phyloP scores from a whole-genome alignment of 345 rosid species.

The Bruguiera gymnorhiza region DNA sequence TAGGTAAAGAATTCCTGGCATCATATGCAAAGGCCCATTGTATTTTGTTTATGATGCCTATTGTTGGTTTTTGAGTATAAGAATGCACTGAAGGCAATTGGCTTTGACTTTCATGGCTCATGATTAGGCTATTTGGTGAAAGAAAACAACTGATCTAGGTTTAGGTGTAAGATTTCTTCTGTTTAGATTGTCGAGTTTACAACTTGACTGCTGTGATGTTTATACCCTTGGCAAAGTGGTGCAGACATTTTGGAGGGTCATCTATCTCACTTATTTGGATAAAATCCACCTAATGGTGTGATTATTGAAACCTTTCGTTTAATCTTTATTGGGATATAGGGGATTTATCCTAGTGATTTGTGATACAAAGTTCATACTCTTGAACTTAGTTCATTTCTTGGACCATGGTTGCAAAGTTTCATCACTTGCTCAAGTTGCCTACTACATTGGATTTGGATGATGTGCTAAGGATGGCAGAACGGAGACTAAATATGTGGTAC shows the following conservation, averaged over 20 bases:
- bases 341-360: too few species aligned
- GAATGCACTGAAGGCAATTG: conserved; percentile 3
- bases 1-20: neutral
- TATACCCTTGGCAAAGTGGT: neutral
- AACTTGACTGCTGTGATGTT: conserved; percentile 1
- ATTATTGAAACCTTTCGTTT: neutral
- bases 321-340: too few species aligned
- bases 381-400: too few species aligned
- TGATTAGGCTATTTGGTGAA: conserved; percentile 4
- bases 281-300: neutral
- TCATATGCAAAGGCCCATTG: neutral
- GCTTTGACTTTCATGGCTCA: neutral
- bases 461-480: neutral
- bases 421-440: neutral
- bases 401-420: neutral
- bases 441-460: conserved; percentile 13
- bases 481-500: conserved; percentile 9
- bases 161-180: neutral
- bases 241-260: neutral
- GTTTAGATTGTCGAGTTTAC: conserved; percentile 1
- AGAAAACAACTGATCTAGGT: neutral
- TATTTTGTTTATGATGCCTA: neutral
- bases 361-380: too few species aligned
- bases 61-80: neutral
- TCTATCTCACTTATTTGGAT: neutral